Base-by-base conservation (phyloP, 1,284 basidiomycete genomes). In the Bjerkandera adusta region DNA sequence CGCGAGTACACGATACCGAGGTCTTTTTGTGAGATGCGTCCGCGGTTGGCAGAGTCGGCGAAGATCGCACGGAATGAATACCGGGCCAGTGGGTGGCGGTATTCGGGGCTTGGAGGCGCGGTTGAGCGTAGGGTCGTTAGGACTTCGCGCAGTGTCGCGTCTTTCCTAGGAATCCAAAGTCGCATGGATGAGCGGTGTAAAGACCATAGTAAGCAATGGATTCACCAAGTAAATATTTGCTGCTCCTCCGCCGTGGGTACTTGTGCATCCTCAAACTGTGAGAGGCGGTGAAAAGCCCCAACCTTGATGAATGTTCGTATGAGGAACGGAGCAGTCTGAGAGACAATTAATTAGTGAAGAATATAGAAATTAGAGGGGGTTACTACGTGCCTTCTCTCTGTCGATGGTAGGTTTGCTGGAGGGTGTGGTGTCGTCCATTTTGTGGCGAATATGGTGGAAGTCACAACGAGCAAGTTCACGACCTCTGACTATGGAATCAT, bases 261-360 rank as follows among this genome's bases (percentile, higher is more conserved):
- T 3, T 76, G 75, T 0, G 83, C 81, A 51, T 89, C 85, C 59
- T 90, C 85, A 54, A 90, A 90, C 48, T 86, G 68, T 2, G 70
- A 66, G 29, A 86, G 65, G 37, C 82, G 73, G 60, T 90, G 88
- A 61, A 88, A 89, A 25, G 76, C 68, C 11, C 85, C 85, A 32
- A 87, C 77, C 75, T 89, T 89, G 48, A 90, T 74, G 64, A 90
- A 90, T n/a, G 86, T 73, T 45, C 88, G 75, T 26, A 90, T 79
- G 48, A 90, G 76, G 63, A 90, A 90, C 5, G 88, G 87, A 0
- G 82, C 73, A 7, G 81, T 86, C 86, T 90, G 50, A 4, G 10
- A 11, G 25, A 33, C 20, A 16, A 30, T 24, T 15, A 27, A 3
- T 33, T 21, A 40, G 15, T 36, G 33, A 38, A 24, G 11, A 39